Base-by-base conservation (phyloP, 495 filamentous ascomycete species). In the Lasiosphaeria ovina region DNA sequence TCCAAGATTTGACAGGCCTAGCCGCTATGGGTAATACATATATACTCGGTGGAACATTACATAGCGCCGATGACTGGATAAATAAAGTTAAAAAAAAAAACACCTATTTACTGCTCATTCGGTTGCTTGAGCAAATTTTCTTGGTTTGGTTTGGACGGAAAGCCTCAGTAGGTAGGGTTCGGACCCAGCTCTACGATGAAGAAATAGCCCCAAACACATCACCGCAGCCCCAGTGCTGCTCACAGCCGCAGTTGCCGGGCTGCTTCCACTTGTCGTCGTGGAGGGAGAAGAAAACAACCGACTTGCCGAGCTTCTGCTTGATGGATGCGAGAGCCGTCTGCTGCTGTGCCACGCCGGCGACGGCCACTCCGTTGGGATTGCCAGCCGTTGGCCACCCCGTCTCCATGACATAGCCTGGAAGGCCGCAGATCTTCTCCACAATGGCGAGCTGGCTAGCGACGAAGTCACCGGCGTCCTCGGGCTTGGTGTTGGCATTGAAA, bases 321-420 rank as follows among this genome's bases (percentile, higher is more conserved):
- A 97, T 91, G 35, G 78, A 76, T 59, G 78, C 65, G 70, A 97
- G 81, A 62, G 93, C 93, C n/a, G 67, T 68, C 59, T 71, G 69
- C 82, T 98, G 93, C 77, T 94, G 74, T 12, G 62, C 9, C 1
- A 44, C n/a, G 57, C 89, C 85, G 51, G 92, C 84, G 63, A 88
- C 76, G 36, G 92, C 92, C 12, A 62, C 72, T 59, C 91, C 91
- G 72, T 92, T 92, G 70, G 82, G 62, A 14, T 72, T 59, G 69
- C 93, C 92, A 12, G 67, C 61, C 48, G 74, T 87, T 65, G 93
- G 93, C 93, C 93, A 98, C 68, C 93, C 93, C 40, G 89, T 89
- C 85, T 98, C 93, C 57, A 96, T 79, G 77, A 92, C 89, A 74
- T 88, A 81, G 57, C 83, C 88, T 31, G 76, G 67, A 79, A 85